A percentile compares a stretch with the other conserved stretches of the same genome.
These are phyloP conservation scores for Cicer arietinum DNA, from an alignment of 306 rosid species.

Conservation along the genomic window DNA sequence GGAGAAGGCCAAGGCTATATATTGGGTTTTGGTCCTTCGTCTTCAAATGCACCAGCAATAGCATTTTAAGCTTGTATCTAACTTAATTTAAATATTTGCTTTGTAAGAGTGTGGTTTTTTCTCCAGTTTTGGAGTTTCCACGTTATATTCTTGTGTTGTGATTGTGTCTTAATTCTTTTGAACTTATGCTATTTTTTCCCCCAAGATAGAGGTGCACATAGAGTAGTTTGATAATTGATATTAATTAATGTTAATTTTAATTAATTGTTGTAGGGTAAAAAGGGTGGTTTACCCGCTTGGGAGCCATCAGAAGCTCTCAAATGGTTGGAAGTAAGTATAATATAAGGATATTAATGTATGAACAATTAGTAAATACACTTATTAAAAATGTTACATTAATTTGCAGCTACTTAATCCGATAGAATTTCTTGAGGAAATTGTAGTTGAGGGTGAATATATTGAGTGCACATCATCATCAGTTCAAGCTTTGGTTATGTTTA, in stretches of 20 bases:
- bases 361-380: background rate
- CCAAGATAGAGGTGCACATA: background rate
- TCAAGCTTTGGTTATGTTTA: slow-evolving; percentile 52
- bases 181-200: too few relatives aligned
- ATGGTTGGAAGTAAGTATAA: slow-evolving; percentile 70
- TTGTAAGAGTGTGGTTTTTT: too few relatives aligned
- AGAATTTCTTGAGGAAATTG: slow-evolving; percentile 46
- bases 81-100: too few relatives aligned
- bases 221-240: background rate
- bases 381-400: background rate
- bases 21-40: too few relatives aligned
- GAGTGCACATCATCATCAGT: slow-evolving; percentile 61
- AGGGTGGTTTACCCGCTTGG: slow-evolving; percentile 83
- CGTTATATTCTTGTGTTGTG: too few relatives aligned
- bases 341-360: background rate
- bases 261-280: slow-evolving; percentile 59
- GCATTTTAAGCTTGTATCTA: too few relatives aligned
- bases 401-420: slow-evolving; percentile 55
- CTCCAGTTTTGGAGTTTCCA: too few relatives aligned
- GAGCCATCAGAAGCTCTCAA: slow-evolving; percentile 64
- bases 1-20: too few relatives aligned
- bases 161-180: too few relatives aligned
- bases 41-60: too few relatives aligned
- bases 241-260: background rate
- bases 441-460: slow-evolving; percentile 55